Percentiles rank a stretch among this genome's conserved stretches.
Evolutionary conservation across 169 alveolate genomes (phyloP).

Genomic region (Eimeria necatrix): DNA sequence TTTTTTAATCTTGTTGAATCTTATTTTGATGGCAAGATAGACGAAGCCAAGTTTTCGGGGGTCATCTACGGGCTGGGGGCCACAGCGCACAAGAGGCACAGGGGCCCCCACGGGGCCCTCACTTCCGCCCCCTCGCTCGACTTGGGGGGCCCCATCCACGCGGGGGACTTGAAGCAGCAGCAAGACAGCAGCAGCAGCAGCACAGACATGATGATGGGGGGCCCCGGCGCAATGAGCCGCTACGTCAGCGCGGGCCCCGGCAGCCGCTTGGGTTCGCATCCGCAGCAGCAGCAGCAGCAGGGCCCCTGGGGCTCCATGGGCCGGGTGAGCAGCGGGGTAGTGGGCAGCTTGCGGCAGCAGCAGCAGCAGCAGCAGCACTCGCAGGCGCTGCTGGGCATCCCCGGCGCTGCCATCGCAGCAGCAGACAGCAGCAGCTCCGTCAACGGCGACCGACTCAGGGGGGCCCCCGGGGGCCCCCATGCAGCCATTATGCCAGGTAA

Average conservation of each 20-base stretch:
- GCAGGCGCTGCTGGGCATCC: constrained; percentile 48
- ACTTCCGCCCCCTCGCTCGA: neutral
- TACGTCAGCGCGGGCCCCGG: constrained; percentile 58
- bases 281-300: constrained; percentile 55
- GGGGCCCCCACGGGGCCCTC: constrained; percentile 43
- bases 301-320: constrained; percentile 45
- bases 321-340: constrained; percentile 16
- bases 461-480: constrained; percentile 46
- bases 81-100: constrained; percentile 68
- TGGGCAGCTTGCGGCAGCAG: neutral
- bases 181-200: neutral
- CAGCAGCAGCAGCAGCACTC: constrained; percentile 65
- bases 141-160: neutral
- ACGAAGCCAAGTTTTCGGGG: constrained; percentile 91
- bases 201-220: constrained; percentile 16
- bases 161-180: neutral
- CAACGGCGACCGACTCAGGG: constrained; percentile 24
- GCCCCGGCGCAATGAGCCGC: constrained; percentile 44
- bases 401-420: constrained; percentile 24
- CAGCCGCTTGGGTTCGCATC: constrained; percentile 22
- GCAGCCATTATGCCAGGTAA: constrained; percentile 1
- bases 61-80: constrained; percentile 92
- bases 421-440: constrained; percentile 29
- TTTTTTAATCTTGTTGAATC: constrained; percentile 94
- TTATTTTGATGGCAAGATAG: constrained; percentile 91